These are phyloP conservation scores for Nyctanthes arbortristis DNA, from an alignment of 257 asterid species.

Conservation along the genomic window DNA sequence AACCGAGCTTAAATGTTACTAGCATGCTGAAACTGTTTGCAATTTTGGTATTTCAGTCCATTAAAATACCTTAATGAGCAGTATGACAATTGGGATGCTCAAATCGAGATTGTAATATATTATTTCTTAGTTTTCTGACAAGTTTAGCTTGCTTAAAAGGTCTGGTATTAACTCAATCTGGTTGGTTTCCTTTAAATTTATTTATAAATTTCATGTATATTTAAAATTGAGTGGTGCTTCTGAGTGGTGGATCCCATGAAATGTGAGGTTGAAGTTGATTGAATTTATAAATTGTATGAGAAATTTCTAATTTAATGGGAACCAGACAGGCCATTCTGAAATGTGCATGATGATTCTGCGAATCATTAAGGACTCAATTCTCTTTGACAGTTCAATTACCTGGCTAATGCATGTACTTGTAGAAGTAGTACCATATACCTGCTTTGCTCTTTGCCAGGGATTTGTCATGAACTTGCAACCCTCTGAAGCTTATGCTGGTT, in stretches of 20 bases:
- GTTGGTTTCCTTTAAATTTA: not conserved
- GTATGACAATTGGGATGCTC: not conserved
- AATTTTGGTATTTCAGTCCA: not conserved
- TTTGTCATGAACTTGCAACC: constrained; percentile 98
- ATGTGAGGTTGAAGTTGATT: too few relatives aligned
- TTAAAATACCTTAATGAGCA: not conserved
- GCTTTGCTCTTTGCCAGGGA: constrained; percentile 52
- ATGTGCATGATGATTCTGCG: not conserved
- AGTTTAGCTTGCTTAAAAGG: not conserved
- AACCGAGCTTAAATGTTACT: not conserved
- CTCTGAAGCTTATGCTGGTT: constrained; percentile 97
- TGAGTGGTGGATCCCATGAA: too few relatives aligned
- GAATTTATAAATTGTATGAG: too few relatives aligned
- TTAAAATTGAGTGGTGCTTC: too few relatives aligned
- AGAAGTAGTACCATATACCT: not conserved
- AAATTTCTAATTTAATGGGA: too few relatives aligned
- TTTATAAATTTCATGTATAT: too few relatives aligned
- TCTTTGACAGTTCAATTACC: not conserved
- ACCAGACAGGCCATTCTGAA: not conserved
- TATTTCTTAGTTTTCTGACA: not conserved
- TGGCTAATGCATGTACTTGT: not conserved
- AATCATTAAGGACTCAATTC: not conserved
- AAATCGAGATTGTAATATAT: not conserved
- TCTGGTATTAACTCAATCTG: not conserved
- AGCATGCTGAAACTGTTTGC: not conserved